These are phyloP conservation scores for Pseudozyma pruni DNA, from an alignment of 1,284 basidiomycete genomes.

Conservation along the genomic window DNA sequence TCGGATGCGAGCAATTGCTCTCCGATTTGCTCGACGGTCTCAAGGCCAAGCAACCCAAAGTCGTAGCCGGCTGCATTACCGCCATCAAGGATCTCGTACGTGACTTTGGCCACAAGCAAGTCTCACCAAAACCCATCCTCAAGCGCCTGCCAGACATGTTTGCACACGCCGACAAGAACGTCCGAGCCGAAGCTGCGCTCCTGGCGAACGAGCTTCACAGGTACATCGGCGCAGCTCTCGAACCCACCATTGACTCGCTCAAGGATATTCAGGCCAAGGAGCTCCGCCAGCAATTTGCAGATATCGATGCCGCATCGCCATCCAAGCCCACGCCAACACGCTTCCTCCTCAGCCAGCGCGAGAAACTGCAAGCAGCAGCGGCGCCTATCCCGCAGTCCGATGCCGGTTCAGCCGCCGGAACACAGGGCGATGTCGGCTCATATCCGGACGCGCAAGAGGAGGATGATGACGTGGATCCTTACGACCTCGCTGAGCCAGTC, in stretches of 20 bases:
- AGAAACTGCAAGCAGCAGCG: constrained; percentile 41
- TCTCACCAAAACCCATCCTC: constrained; percentile 80
- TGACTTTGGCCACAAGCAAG: constrained; percentile 81
- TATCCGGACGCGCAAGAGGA: constrained; percentile 21
- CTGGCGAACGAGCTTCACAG: constrained; percentile 85
- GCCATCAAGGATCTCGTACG: constrained; percentile 82
- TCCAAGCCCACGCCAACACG: constrained; percentile 84
- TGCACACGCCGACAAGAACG: constrained; percentile 92
- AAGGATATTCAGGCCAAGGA: constrained; percentile 99
- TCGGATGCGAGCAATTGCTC: constrained; percentile 83
- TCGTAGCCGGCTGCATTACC: constrained; percentile 82
- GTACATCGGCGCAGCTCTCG: constrained; percentile 86
- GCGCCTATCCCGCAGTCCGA: constrained; percentile 17
- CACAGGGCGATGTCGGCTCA: constrained; percentile 16
- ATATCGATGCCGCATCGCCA: constrained; percentile 82
- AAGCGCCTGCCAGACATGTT: constrained; percentile 93
- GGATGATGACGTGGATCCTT: constrained; percentile 76
- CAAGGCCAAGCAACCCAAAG: constrained; percentile 91
- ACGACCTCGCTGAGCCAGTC: constrained; percentile 83
- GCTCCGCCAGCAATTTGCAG: constrained; percentile 87
- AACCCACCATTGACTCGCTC: constrained; percentile 86
- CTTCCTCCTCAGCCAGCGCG: constrained; percentile 79
- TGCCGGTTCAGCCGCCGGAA: constrained; percentile 14
- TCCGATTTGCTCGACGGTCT: constrained; percentile 85
- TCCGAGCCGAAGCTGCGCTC: constrained; percentile 87